A percentile compares a stretch with the other conserved stretches of the same genome.
phyloP scores from a whole-genome alignment of 768 basidiomycete species.

The Nevesoporus exiguus region DNA sequence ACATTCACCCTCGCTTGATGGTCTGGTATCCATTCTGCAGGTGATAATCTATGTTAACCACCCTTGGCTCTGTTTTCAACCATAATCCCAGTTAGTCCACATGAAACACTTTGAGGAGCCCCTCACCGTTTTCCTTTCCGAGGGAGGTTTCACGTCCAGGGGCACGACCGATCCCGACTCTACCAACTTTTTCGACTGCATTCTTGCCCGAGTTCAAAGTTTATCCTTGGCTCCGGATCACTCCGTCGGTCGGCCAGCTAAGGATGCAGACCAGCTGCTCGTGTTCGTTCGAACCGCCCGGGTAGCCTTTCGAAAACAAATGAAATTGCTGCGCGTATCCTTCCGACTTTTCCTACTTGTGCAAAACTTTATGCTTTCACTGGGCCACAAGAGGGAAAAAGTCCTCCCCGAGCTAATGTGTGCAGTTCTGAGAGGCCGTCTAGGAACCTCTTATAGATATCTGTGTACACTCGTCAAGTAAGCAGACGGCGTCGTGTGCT shows the following conservation, averaged over 20 bases:
- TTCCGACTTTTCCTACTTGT: constrained; percentile 46
- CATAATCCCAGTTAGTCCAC: constrained; percentile 47
- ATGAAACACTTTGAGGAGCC: constrained; percentile 72
- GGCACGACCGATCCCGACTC: constrained; percentile 21
- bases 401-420: constrained; percentile 41
- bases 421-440: constrained; percentile 42
- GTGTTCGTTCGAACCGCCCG: constrained; percentile 38
- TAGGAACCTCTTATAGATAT: constrained; percentile 42
- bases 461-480: constrained; percentile 50
- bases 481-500: constrained; percentile 10
- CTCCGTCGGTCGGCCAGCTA: constrained; percentile 25
- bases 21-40: constrained; percentile 57
- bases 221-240: constrained; percentile 15
- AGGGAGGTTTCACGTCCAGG: constrained; percentile 2
- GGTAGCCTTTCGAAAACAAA: constrained; percentile 29
- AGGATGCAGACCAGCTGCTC: constrained; percentile 32
- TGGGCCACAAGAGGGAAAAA: constrained; percentile 41
- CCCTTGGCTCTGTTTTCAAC: not conserved
- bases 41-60: constrained; percentile 32
- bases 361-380: constrained; percentile 40
- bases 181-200: constrained; percentile 35
- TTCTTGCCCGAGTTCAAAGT: constrained; percentile 36
- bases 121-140: constrained; percentile 36
- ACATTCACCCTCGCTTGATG: constrained; percentile 55
- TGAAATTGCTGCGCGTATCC: constrained; percentile 41